Evolutionary conservation across 1,139 yeast species (phyloP), one percentile per base, ranked within the genome.

Genomic region (Suhomyces taliae): DNA sequence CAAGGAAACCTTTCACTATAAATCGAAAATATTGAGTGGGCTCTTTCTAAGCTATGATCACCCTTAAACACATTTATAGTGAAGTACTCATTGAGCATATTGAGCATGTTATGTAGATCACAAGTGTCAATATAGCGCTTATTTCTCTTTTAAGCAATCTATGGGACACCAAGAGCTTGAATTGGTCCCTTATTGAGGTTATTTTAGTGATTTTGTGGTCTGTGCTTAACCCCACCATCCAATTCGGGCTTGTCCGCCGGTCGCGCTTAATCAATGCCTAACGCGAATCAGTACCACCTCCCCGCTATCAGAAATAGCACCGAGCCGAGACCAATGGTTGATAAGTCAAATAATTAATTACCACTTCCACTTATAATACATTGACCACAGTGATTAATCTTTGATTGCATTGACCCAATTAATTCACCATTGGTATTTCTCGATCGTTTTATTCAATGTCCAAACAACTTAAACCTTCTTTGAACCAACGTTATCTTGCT

Each of bases 401-500:
- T 19, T 6, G 24, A 19, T 19, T 19, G n/a, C 32, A 7, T 8
- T 26, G 14, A 27, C 19, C 15, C 24, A 6, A 27, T 10, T 27
- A 12, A 24, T 37, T 6, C 43, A 12, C 11, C 36, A 14, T 9
- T 8, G 24, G 24, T n/a, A 26, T 26, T 36, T 26, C 15, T 11
- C 26, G 39, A 36, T 31, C 26, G 39, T 31, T 12, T 26, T 19
- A 19, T 19, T 6, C 24, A 31, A 37, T 45, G 45, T 24, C 45
- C 39, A 45, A 36, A 11, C 27, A 19, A 15, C 31, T 19, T 15
- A n/a, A 36, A 12, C 39, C 46, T 36, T 49, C 53, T 15, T 35
- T 54, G 32, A 61, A 61, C 51, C 51, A 52, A 11, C 57, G 59
- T 41, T 83, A 83, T 53, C 63, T 81, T 37, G 52, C 57, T 2